Base-by-base conservation (phyloP, 2,329 filamentous ascomycete genomes). In the Lanzia echinophila region DNA sequence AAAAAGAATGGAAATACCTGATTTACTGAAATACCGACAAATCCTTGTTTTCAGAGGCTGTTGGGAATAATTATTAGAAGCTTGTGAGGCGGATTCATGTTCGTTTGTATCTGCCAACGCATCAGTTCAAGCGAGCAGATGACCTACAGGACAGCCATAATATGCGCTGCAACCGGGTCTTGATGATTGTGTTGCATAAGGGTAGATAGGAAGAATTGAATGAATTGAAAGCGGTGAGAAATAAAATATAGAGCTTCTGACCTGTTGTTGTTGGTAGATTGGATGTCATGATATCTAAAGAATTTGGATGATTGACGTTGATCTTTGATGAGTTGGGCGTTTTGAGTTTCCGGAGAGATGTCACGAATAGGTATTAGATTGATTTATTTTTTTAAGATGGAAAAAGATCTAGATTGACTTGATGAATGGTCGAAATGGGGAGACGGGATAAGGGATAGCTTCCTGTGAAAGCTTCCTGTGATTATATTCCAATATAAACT, bases 21-120 rank as follows among this genome's bases (percentile, higher is more conserved):
- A 53, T 58, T 53, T 60, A 54, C 56, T 53, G 57, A 65, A 66
- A 57, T 65, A 67, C 48, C 63, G 60, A 59, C 65, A 67, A 55
- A 64, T 56, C 63, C 62, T 62, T 49, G 56, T 56, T 48, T 60
- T 62, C 41, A 43, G 47, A 52, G 56, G 53, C 53, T 56, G 58
- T 38, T 54, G 54, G 19, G 32, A 34, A 48, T 22, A 50, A 53
- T 3, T 19, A 17, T 42, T 13, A 20, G 36, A n/a, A 55, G 53
- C 56, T 58, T 56, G 58, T 56, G 58, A 63, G 58, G 58, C 60
- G 60, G 58, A 55, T 55, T 60, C 59, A 45, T 50, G 48, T 41
- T 62, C 56, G 62, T 60, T 59, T 58, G 57, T 50, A 53, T 43
- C 62, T 65, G 63, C 64, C 64, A 65, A 56, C 63, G 63, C 64